Evolutionary conservation across 768 basidiomycete genomes (phyloP).

Genomic region (Tulasnella sp.): DNA sequence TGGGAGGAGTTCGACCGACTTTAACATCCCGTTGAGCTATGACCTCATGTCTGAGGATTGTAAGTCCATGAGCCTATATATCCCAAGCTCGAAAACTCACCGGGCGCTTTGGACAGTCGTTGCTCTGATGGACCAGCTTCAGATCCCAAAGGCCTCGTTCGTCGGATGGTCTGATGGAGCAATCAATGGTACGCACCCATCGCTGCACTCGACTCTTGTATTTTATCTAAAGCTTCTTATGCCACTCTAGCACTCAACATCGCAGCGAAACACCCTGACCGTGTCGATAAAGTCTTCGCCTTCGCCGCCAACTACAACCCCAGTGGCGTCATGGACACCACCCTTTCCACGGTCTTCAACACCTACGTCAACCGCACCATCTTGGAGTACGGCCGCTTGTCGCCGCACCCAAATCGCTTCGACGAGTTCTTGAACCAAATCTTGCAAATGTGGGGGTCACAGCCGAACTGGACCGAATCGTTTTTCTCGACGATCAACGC

Average conservation of each 20-base stretch:
- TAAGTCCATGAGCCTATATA: neutral
- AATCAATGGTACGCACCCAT: neutral
- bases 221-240: neutral
- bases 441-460: neutral
- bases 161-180: constrained; percentile 20
- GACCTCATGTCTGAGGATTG: constrained; percentile 16
- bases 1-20: constrained; percentile 11
- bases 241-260: neutral
- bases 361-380: constrained; percentile 21
- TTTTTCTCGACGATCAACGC: constrained; percentile 4
- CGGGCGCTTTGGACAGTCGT: neutral
- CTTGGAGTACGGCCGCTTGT: neutral
- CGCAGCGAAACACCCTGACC: neutral
- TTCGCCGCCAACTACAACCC: constrained; percentile 19
- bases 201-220: neutral
- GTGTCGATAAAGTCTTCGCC: constrained; percentile 16
- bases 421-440: constrained; percentile 14
- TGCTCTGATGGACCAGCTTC: neutral
- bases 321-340: constrained; percentile 19
- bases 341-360: neutral
- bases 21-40: neutral
- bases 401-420: neutral
- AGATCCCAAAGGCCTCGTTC: neutral
- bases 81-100: neutral
- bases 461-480: constrained; percentile 18